A percentile compares a stretch with the other conserved stretches of the same genome.
phyloP scores from a whole-genome alignment of 1,284 basidiomycete species.

The Pseudozyma sp. region DNA sequence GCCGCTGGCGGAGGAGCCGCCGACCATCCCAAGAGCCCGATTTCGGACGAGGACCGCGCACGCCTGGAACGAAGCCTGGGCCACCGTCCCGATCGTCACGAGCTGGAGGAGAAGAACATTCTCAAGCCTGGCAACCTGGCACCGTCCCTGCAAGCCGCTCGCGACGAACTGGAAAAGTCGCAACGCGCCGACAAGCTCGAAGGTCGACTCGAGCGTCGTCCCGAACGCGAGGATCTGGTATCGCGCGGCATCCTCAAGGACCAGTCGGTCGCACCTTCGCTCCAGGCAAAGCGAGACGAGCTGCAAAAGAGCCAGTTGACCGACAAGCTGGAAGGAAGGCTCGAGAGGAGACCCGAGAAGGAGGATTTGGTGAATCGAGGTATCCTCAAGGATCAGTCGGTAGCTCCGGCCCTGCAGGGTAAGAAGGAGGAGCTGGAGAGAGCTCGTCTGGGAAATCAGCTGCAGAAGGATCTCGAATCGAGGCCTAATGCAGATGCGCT shows the following conservation, averaged over 20 bases:
- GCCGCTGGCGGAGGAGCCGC: conserved; percentile 8
- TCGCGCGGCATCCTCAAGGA: conserved; percentile 69
- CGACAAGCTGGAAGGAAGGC: conserved; percentile 42
- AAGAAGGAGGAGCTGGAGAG: conserved; percentile 74
- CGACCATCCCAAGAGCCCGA: conserved; percentile 18
- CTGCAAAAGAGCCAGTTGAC: conserved; percentile 67
- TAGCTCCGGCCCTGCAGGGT: conserved; percentile 77
- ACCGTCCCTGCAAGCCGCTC: conserved; percentile 52
- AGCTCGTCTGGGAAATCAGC: conserved; percentile 71
- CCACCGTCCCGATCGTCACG: conserved; percentile 75
- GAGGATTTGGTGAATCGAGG: conserved; percentile 48
- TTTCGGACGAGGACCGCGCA: conserved; percentile 25
- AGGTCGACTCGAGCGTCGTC: conserved; percentile 49
- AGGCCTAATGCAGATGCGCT: conserved; percentile 78
- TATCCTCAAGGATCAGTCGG: conserved; percentile 73
- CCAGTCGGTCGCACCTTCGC: conserved; percentile 78
- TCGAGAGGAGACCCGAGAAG: conserved; percentile 49
- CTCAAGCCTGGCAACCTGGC: conserved; percentile 47
- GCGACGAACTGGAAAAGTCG: conserved; percentile 53
- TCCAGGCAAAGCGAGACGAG: conserved; percentile 77
- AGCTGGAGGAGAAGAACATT: conserved; percentile 71
- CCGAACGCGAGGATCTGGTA: conserved; percentile 55
- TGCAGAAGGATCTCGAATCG: conserved; percentile 76
- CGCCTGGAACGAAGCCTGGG: conserved; percentile 75
- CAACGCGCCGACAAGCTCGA: conserved; percentile 57